Base-by-base conservation (phyloP, 2,329 filamentous ascomycete genomes). In the Fusarium bulbicola region DNA sequence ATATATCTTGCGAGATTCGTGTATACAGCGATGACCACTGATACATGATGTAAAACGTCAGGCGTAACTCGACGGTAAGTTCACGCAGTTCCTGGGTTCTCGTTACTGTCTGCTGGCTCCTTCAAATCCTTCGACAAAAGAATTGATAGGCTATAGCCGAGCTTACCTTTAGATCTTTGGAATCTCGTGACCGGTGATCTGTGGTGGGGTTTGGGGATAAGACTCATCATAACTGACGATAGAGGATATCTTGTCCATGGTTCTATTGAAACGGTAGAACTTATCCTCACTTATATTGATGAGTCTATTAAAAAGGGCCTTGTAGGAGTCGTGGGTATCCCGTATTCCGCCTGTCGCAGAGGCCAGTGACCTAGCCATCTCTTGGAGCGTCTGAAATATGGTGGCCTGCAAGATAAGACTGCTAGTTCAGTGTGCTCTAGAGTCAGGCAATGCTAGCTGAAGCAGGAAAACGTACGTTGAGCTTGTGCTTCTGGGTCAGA, bases 191-290 rank as follows among this genome's bases (percentile, higher is more conserved):
- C 26, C 8, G 7, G 1, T 28, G 18, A 15, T 30, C 13, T 8
- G 26, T 30, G 8, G 26, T 47, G 13, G 1, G 28, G 7, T 32
- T 32, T 9, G 10, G 12, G 6, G 7, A 9, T 30, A 15, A 2
- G 13, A 15, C 45, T 47, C 45, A 3, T 14, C 20, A 3, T 1
- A 21, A 21, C 26, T 21, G 8, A 30, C 9, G 1, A 13, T 15
- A 26, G 3, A 7, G 26, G 26, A 28, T 0, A 30, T 30, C 0
- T 20, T 7, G 6, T 10, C 11, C 18, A 21, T 30, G 14, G 18
- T 21, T 21, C 7, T 21, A 4, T 15, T 20, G 6, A 47, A 28
- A 21, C 20, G 45, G 7, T 30, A 13, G 26, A 47, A 15, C 45
- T 30, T 47, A 5, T 21, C 45, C 20, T 47, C 18, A 11, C 10